Evolutionary conservation across 192 early-diverging fungal genomes (phyloP).

Genomic region (Rhizophagus sp.): DNA sequence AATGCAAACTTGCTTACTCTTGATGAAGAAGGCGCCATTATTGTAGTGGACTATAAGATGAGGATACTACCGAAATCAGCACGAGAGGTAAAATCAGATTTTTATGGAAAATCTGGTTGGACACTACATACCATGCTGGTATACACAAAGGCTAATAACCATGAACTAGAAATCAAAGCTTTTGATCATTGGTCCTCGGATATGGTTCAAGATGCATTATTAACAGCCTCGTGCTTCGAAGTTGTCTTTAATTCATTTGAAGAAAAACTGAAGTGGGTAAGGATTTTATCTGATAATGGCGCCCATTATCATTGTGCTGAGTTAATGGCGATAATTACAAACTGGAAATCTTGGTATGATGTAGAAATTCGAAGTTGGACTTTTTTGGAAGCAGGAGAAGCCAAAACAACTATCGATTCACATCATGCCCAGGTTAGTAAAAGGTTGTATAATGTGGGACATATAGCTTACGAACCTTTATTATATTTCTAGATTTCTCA

Average conservation of each 20-base stretch:
- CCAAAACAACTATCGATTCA: slow-evolving; percentile 3
- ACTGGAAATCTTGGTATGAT: background rate
- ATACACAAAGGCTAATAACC: background rate
- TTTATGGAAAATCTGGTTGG: slow-evolving; percentile 3
- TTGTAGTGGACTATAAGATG: slow-evolving; percentile 16
- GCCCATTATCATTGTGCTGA: background rate
- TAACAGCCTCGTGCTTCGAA: background rate
- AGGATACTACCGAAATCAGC: slow-evolving; percentile 6
- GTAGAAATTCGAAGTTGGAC: background rate
- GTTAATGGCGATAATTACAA: background rate
- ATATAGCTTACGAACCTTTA: background rate
- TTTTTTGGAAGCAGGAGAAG: slow-evolving; percentile 8
- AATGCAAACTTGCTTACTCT: background rate
- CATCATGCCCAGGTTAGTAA: background rate
- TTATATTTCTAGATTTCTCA: background rate
- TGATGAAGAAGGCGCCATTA: slow-evolving; percentile 3
- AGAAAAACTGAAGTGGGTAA: background rate
- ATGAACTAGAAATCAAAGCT: background rate
- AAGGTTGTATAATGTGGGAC: background rate
- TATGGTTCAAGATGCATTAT: slow-evolving; percentile 1
- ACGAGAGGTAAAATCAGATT: background rate
- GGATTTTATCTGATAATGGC: background rate
- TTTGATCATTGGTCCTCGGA: background rate
- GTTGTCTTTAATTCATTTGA: background rate
- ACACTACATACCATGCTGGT: background rate